Evolutionary conservation across 345 rosid genomes (phyloP).

Genomic region (Hibiscus syriacus): DNA sequence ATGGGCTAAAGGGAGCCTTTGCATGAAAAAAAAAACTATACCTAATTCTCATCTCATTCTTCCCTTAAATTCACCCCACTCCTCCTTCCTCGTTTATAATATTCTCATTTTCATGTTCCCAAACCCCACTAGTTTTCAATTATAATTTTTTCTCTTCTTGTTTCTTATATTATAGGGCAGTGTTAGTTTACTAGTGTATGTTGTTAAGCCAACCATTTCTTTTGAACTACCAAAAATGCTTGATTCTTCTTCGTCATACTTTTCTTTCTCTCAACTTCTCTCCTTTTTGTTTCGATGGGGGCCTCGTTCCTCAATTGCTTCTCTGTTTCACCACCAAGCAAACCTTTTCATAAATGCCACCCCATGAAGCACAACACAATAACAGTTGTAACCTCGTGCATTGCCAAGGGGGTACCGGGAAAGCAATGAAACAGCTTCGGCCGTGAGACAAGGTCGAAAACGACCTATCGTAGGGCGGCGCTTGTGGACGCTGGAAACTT

Average conservation of each 20-base stretch:
- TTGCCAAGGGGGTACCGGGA: constrained; percentile 49
- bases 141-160: not conserved
- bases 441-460: constrained; percentile 37
- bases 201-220: constrained; percentile 34
- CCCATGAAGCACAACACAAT: not conserved
- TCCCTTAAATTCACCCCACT: constrained; percentile 24
- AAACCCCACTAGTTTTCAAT: constrained; percentile 9
- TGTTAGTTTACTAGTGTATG: constrained; percentile 44
- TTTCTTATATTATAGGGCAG: constrained; percentile 17
- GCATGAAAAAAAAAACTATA: constrained; percentile 8
- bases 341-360: constrained; percentile 8
- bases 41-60: constrained; percentile 31
- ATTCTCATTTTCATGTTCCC: not conserved
- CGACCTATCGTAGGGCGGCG: constrained; percentile 33
- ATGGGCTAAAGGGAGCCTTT: constrained; percentile 2
- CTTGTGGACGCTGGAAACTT: constrained; percentile 51
- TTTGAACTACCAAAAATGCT: constrained; percentile 25
- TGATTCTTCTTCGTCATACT: constrained; percentile 17
- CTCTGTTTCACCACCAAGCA: constrained; percentile 25
- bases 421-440: constrained; percentile 25
- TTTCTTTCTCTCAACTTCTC: constrained; percentile 21
- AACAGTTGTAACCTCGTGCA: constrained; percentile 17
- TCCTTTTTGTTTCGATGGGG: constrained; percentile 50
- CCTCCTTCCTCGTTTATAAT: not conserved
- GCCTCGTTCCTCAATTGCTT: constrained; percentile 57